Conservation (phyloP, 2,329 filamentous ascomycete genomes). For the Calonectria pauciramosa region DNA sequence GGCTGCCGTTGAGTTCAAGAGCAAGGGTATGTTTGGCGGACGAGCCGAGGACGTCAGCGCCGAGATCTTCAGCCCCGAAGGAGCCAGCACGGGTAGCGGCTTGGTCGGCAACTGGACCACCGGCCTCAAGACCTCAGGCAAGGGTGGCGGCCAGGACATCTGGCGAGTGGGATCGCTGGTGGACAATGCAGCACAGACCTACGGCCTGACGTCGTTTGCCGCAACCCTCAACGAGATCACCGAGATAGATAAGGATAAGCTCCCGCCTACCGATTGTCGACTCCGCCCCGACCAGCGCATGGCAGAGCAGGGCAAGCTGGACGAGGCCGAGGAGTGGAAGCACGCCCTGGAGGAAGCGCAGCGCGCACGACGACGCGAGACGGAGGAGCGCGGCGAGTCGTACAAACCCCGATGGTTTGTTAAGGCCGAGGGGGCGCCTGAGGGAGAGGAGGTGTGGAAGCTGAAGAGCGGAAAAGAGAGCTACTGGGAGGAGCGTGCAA, state of each 20-base stretch:
- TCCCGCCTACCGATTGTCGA: constrained; percentile 87
- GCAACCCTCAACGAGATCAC: constrained; percentile 92
- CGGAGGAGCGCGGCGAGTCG: constrained; percentile 81
- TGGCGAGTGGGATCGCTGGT: constrained; percentile 87
- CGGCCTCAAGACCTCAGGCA: constrained; percentile 75
- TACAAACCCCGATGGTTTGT: constrained; percentile 90
- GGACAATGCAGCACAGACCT: constrained; percentile 82
- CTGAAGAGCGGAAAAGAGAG: constrained; percentile 85
- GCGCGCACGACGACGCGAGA: constrained; percentile 77
- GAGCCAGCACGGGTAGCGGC: constrained; percentile 74
- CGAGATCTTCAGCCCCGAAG: constrained; percentile 77
- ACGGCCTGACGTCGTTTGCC: constrained; percentile 90
- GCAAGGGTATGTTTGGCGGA: constrained; percentile 97
- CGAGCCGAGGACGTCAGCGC: constrained; percentile 90
- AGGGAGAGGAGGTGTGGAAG: constrained; percentile 79
- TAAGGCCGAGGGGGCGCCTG: constrained; percentile 70
- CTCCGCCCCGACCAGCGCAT: constrained; percentile 90
- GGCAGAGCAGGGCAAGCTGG: constrained; percentile 84
- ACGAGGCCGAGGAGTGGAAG: constrained; percentile 88
- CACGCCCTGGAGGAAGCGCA: constrained; percentile 88
- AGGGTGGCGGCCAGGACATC: constrained; percentile 73
- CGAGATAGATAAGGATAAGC: constrained; percentile 77
- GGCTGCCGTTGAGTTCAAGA: constrained; percentile 90
- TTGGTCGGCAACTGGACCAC: constrained; percentile 89
- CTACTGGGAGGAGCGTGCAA: constrained; percentile 91